Conservation (phyloP, 2,329 filamentous ascomycete species). For the Amphichorda felina region DNA sequence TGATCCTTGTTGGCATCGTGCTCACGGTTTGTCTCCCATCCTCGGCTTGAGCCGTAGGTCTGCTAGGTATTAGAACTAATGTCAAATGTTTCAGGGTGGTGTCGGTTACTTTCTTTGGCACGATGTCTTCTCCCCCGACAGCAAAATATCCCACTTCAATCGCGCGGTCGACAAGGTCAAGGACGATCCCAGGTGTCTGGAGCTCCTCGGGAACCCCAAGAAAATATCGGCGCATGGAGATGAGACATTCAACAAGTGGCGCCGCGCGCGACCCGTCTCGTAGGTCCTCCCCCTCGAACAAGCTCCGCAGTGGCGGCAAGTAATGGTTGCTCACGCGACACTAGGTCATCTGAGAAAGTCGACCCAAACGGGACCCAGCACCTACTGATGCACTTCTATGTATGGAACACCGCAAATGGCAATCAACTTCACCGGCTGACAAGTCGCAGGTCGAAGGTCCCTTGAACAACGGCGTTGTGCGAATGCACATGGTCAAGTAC, state of each 20-base stretch:
- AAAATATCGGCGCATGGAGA: conserved; percentile 77
- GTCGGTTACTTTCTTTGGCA: conserved; percentile 68
- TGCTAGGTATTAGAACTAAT: no score
- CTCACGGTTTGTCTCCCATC: conserved; percentile 49
- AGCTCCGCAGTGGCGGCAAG: background rate
- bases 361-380: conserved; percentile 71
- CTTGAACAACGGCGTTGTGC: conserved; percentile 58
- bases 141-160: conserved; percentile 82
- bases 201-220: conserved; percentile 55
- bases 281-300: conserved; percentile 16
- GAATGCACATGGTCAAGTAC: conserved; percentile 65
- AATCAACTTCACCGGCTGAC: conserved; percentile 5
- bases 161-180: conserved; percentile 72
- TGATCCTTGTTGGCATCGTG: conserved; percentile 63
- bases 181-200: conserved; percentile 56
- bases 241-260: conserved; percentile 71
- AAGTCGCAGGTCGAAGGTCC: conserved; percentile 60
- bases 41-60: no score
- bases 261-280: conserved; percentile 50
- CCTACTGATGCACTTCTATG: conserved; percentile 75
- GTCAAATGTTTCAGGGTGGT: conserved; percentile 51
- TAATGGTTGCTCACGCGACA: conserved; percentile 11
- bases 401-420: conserved; percentile 16
- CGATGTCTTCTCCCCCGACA: conserved; percentile 75
- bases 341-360: conserved; percentile 52